A percentile compares a stretch with the other conserved stretches of the same genome.
Conservation (phyloP, 495 filamentous ascomycete genomes). For the Parachaetomium inaequale region DNA sequence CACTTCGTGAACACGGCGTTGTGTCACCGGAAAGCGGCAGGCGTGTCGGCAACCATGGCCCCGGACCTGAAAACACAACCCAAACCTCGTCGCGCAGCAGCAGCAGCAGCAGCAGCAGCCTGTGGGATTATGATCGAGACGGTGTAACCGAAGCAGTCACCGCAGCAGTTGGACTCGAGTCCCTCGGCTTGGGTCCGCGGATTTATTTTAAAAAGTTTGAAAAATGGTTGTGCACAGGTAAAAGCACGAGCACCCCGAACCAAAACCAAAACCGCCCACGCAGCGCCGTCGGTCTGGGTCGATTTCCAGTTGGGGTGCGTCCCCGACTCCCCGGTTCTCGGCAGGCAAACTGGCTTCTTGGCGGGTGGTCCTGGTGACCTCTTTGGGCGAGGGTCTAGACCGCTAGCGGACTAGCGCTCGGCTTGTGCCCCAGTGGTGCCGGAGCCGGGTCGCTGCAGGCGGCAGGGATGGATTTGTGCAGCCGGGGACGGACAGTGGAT, state of each 20-base stretch:
- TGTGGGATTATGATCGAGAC: neutral
- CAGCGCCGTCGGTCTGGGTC: neutral
- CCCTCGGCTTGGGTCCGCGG: neutral
- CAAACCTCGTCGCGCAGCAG: neutral
- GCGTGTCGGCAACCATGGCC: neutral
- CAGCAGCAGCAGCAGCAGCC: no score
- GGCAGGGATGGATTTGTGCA: neutral
- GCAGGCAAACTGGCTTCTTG: constrained; percentile 4
- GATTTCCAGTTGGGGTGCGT: neutral
- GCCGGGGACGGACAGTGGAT: neutral
- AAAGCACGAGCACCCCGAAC: neutral
- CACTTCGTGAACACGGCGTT: constrained; percentile 7
- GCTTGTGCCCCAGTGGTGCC: constrained; percentile 2
- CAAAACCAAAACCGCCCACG: neutral
- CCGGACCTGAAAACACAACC: neutral
- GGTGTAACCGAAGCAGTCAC: neutral
- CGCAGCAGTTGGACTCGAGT: neutral
- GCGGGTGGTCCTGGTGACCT: neutral
- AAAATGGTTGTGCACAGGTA: neutral
- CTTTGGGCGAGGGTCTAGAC: neutral
- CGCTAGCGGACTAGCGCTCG: constrained; percentile 5
- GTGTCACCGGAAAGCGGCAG: constrained; percentile 14
- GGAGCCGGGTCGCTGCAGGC: neutral
- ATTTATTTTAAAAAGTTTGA: neutral
- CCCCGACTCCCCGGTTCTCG: constrained; percentile 10